phyloP scores from a whole-genome alignment of 257 asterid genomes.

The Salvia hispanica region DNA sequence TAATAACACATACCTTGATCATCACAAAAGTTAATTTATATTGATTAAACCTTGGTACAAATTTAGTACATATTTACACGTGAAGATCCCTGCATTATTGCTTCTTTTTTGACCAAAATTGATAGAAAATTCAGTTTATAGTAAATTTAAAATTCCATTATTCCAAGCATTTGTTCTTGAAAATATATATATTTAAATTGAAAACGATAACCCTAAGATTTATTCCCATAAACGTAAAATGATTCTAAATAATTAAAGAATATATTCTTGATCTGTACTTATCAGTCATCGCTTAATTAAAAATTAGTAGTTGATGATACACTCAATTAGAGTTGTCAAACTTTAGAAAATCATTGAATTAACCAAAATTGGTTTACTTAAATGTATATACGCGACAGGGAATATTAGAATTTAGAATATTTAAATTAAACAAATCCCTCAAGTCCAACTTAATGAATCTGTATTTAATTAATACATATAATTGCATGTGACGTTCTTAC shows the following conservation, averaged over 20 bases:
- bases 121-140: neutral
- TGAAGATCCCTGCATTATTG: neutral
- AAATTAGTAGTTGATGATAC: conserved; percentile 6
- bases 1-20: conserved; percentile 17
- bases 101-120: neutral
- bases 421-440: conserved; percentile 9
- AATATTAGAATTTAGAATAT: conserved; percentile 1
- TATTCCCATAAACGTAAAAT: neutral
- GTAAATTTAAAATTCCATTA: neutral
- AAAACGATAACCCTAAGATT: neutral
- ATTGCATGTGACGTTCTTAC: conserved; percentile 40
- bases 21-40: conserved; percentile 5
- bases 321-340: conserved; percentile 25
- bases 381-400: conserved; percentile 15
- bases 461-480: conserved; percentile 1
- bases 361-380: conserved; percentile 8
- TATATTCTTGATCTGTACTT: conserved; percentile 4
- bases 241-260: neutral
- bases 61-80: conserved; percentile 6
- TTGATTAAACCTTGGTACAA: neutral
- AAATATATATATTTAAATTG: neutral
- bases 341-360: neutral
- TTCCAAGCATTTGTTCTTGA: neutral
- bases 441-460: neutral
- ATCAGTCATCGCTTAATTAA: neutral